Base-by-base conservation (phyloP, 495 filamentous ascomycete species). In the Aspergillus homomorphus region DNA sequence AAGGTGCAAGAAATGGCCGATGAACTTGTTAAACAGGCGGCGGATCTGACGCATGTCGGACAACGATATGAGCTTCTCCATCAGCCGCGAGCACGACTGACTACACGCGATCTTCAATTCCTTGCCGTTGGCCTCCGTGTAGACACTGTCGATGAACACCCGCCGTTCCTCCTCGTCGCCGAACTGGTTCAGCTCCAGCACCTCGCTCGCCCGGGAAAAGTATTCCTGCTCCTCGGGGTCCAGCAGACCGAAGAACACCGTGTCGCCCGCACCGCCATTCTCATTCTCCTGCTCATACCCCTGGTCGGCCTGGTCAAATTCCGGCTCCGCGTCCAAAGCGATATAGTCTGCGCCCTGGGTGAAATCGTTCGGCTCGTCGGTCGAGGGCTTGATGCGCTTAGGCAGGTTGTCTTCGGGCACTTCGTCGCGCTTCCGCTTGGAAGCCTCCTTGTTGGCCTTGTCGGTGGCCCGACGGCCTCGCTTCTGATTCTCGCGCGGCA, bases 101-200 rank as follows among this genome's bases (percentile, higher is more conserved):
- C 89, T 95, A 74, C 87, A 90, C 19, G 92, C 94, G 65, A 98
- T 83, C 77, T 98, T 98, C 70, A 98, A 77, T 67, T 98, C 94
- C 72, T 97, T 97, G 46, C 90, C 91, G 46, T 83, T 78, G 18
- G 92, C 91, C 69, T 98, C 94, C 57, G 79, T 74, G 71, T 88
- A 96, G 46, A 97, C 88, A 71, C 88, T 96, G 16, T 85, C 82
- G 16, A 98, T 75, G 69, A 97, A 97, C 53, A 96, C 67, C 30
- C 78, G 69, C 55, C 89, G 84, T 64, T 96, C 91, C 65, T 96
- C 90, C 58, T 80, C 73, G 41, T 85, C 84, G 22, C 77, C 80
- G 72, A 98, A 98, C 66, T 89, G 84, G 73, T 97, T 92, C 57
- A 87, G 69, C 71, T 96, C 92, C 43, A 98, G 85, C 72, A 95